Conservation (phyloP, 202 grass and related monocot genomes). For the Carex arenaria region DNA sequence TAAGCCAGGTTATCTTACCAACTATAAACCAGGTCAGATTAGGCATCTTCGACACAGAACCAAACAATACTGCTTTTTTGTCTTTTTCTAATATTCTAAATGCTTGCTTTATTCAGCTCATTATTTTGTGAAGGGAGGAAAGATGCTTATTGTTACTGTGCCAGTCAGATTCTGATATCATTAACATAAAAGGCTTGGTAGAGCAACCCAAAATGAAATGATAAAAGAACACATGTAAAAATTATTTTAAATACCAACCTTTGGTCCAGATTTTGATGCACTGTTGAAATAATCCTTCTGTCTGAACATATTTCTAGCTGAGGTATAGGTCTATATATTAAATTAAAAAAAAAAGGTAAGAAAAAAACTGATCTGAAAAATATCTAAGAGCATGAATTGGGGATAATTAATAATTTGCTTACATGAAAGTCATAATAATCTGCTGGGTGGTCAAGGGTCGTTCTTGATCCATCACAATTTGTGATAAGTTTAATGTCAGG, state of each 20-base stretch:
- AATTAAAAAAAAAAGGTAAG: constrained; percentile 24
- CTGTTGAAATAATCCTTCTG: constrained; percentile 64
- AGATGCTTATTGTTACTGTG: not conserved
- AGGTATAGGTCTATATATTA: constrained; percentile 53
- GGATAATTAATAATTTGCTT: constrained; percentile 26
- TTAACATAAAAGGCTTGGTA: not conserved
- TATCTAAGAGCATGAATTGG: not conserved
- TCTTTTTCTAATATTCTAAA: not conserved
- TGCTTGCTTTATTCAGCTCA: not conserved
- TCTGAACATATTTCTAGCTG: constrained; percentile 64
- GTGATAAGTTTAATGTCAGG: constrained; percentile 73
- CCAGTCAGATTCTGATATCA: not conserved
- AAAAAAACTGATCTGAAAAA: not conserved
- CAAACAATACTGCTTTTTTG: not conserved
- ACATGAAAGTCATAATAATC: constrained; percentile 92
- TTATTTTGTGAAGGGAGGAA: not conserved
- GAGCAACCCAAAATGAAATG: not conserved
- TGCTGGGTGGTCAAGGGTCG: constrained; percentile 62
- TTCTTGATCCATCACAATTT: constrained; percentile 74
- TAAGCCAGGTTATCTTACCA: not conserved
- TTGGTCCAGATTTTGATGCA: constrained; percentile 43
- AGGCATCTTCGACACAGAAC: not conserved
- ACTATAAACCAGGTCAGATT: not conserved
- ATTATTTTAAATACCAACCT: constrained; percentile 34
- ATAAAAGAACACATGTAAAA: not conserved